phyloP scores from a whole-genome alignment of 257 asterid genomes.

The Solanum arcanum region DNA sequence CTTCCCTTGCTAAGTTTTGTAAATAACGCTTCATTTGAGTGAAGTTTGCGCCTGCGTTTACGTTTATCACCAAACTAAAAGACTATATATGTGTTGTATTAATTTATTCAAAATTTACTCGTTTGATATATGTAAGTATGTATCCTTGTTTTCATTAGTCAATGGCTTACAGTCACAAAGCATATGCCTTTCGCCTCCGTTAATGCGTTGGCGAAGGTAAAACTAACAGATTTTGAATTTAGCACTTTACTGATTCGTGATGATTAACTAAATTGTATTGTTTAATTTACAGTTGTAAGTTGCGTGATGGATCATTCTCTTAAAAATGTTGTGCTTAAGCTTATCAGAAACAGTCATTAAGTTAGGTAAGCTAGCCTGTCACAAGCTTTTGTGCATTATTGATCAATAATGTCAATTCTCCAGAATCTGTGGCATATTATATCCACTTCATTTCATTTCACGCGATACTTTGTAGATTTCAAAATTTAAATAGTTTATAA shows the following conservation, averaged over 20 bases:
- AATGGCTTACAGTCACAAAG: neutral
- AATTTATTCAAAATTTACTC: neutral
- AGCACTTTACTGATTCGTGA: slow-evolving; percentile 7
- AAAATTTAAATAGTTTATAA: too few species aligned
- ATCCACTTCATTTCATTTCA: too few species aligned
- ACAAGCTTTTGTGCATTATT: neutral
- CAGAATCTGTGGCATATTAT: neutral
- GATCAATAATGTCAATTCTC: neutral
- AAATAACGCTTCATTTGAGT: slow-evolving; percentile 75
- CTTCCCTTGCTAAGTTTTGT: slow-evolving; percentile 20
- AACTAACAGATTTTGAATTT: slow-evolving; percentile 4
- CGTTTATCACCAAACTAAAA: neutral
- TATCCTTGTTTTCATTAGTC: slow-evolving; percentile 7
- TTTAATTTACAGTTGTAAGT: neutral
- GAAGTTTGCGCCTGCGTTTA: neutral
- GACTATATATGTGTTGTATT: neutral
- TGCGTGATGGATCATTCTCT: neutral
- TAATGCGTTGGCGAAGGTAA: slow-evolving; percentile 14
- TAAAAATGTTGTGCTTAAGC: neutral
- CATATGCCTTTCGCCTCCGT: slow-evolving; percentile 31
- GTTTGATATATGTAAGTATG: slow-evolving; percentile 2
- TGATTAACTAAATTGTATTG: neutral
- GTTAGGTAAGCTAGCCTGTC: neutral
- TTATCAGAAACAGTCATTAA: neutral
- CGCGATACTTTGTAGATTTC: fast-evolving